Conservation (phyloP, 768 basidiomycete genomes). For the Fomitopsis pulvina region DNA sequence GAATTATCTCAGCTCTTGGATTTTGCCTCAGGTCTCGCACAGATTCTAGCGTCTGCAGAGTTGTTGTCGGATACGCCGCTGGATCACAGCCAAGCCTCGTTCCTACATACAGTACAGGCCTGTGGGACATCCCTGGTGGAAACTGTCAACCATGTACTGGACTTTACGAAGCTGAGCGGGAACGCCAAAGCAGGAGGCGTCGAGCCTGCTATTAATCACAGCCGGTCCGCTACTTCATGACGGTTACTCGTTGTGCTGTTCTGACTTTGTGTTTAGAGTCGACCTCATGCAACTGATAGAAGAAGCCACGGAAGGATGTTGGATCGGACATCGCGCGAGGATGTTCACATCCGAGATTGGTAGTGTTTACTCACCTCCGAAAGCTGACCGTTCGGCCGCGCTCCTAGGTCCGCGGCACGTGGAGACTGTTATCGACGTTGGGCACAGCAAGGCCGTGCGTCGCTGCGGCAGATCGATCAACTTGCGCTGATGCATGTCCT, state of each 20-base stretch:
- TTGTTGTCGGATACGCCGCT: conserved; percentile 81
- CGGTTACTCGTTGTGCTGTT: background rate
- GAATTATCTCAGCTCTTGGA: background rate
- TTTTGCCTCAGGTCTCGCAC: background rate
- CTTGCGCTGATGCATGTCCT: background rate
- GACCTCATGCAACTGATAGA: conserved; percentile 80
- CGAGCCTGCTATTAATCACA: conserved; percentile 66
- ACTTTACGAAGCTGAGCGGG: conserved; percentile 92
- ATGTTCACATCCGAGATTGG: conserved; percentile 77
- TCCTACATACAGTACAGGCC: conserved; percentile 88
- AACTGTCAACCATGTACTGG: conserved; percentile 94
- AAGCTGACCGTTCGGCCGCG: conserved; percentile 39
- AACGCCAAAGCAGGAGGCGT: conserved; percentile 73
- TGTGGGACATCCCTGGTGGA: conserved; percentile 95
- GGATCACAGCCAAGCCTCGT: conserved; percentile 75
- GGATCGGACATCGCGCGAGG: conserved; percentile 87
- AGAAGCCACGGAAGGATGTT: conserved; percentile 88
- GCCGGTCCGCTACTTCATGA: conserved; percentile 40
- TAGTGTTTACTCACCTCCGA: conserved; percentile 86
- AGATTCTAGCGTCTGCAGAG: conserved; percentile 91
- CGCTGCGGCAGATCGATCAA: background rate
- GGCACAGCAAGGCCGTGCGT: conserved; percentile 36
- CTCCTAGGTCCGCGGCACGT: conserved; percentile 43
- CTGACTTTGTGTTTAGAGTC: conserved; percentile 32
- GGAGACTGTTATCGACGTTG: conserved; percentile 87